A percentile compares a stretch with the other conserved stretches of the same genome.
These are phyloP conservation scores for Parathielavia appendiculata DNA, from an alignment of 495 filamentous ascomycete species.

Conservation along the genomic window DNA sequence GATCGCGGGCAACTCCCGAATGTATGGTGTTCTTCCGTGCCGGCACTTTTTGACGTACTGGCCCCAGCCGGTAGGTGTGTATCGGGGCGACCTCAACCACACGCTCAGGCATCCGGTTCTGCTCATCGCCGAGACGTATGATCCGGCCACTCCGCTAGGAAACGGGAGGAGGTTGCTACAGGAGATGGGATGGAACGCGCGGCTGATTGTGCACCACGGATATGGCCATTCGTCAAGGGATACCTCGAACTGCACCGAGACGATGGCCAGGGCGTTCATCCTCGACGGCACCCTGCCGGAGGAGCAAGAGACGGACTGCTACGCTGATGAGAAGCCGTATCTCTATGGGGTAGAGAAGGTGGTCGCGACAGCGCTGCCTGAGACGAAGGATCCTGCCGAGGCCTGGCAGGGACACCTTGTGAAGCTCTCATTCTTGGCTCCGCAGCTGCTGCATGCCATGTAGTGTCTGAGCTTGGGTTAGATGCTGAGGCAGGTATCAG, in stretches of 20 bases:
- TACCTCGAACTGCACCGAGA: slow-evolving; percentile 40
- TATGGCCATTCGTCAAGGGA: slow-evolving; percentile 44
- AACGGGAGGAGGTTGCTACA: slow-evolving; percentile 38
- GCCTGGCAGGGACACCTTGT: slow-evolving; percentile 29
- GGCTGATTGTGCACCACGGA: slow-evolving; percentile 43
- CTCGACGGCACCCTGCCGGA: slow-evolving; percentile 35
- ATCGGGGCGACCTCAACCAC: slow-evolving; percentile 40
- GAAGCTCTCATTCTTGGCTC: slow-evolving; percentile 26
- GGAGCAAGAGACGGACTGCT: slow-evolving; percentile 37
- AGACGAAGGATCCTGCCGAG: slow-evolving; percentile 23
- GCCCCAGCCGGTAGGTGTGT: slow-evolving; percentile 41
- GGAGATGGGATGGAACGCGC: slow-evolving; percentile 43
- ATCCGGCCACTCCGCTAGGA: slow-evolving; percentile 45
- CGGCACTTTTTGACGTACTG: slow-evolving; percentile 40
- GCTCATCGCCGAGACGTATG: slow-evolving; percentile 45
- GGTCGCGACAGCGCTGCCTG: not conserved
- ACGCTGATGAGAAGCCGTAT: slow-evolving; percentile 44
- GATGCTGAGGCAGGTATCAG: too few species aligned
- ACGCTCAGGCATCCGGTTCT: slow-evolving; percentile 40
- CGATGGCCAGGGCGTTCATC: slow-evolving; percentile 35
- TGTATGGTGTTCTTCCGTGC: slow-evolving; percentile 41
- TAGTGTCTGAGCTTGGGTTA: not conserved
- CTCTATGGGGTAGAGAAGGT: slow-evolving; percentile 27
- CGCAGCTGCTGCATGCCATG: slow-evolving; percentile 44
- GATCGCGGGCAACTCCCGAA: slow-evolving; percentile 43